phyloP scores from a whole-genome alignment of 2,329 filamentous ascomycete genomes.

The Achaetomium macrosporum region DNA sequence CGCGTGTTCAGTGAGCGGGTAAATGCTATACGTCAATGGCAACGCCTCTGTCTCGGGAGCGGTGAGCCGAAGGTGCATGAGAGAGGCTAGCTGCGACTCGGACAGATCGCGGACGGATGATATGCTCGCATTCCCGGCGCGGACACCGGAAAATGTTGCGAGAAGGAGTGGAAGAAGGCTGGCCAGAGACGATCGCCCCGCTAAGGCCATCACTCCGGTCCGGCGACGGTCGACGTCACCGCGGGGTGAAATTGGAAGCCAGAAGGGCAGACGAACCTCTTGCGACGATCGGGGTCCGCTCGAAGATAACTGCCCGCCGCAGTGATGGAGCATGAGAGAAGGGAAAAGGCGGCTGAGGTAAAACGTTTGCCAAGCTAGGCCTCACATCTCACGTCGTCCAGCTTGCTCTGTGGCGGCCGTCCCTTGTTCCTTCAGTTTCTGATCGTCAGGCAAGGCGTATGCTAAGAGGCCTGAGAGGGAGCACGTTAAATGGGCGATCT shows the following conservation, averaged over 20 bases:
- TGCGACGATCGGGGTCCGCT: conserved; percentile 10
- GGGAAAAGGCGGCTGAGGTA: conserved; percentile 19
- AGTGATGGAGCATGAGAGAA: conserved; percentile 3
- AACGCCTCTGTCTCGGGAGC: conserved; percentile 25
- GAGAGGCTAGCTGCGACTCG: conserved; percentile 34
- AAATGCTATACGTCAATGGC: conserved; percentile 31
- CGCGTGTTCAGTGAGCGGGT: conserved; percentile 39
- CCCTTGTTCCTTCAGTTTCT: conserved; percentile 25
- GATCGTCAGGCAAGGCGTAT: conserved; percentile 28
- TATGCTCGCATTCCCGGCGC: conserved; percentile 19
- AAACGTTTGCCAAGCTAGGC: conserved; percentile 19
- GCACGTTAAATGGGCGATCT: no score
- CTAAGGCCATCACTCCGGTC: conserved; percentile 30
- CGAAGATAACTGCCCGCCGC: conserved; percentile 11
- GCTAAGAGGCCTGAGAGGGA: conserved; percentile 19
- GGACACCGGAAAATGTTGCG: conserved; percentile 20
- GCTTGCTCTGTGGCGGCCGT: conserved; percentile 16
- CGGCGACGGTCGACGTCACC: conserved; percentile 36
- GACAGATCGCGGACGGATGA: conserved; percentile 32
- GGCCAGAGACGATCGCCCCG: conserved; percentile 29
- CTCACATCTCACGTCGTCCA: conserved; percentile 27
- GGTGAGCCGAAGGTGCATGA: conserved; percentile 37
- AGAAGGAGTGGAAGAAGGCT: conserved; percentile 29
- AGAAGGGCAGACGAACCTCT: conserved; percentile 4
- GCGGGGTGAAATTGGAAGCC: conserved; percentile 20